Base-by-base conservation (phyloP, 2,329 filamentous ascomycete genomes). In the Fusarium chaquense region DNA sequence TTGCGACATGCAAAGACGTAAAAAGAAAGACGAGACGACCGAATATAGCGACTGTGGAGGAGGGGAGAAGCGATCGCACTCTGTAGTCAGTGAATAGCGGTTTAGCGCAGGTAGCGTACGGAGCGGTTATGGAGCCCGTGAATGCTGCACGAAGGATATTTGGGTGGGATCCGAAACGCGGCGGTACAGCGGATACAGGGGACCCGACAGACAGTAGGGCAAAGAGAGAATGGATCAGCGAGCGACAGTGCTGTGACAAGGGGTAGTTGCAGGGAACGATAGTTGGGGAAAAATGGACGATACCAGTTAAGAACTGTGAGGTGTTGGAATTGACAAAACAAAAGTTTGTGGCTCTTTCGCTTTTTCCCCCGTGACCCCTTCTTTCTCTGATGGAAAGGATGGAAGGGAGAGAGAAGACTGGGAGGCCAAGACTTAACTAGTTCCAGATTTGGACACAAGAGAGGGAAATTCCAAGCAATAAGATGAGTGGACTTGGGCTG, bases 161-260 rank as follows among this genome's bases (percentile, higher is more conserved):
- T 69, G 55, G 49, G 49, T 61, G 52, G 63, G 68, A 67, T 54
- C 72, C 70, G 69, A 73, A 61, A 67, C 62, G 59, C 69, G 57
- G 67, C 62, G 64, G 58, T 56, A 69, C 58, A 52, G 59, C 66
- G 54, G 63, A 49, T 59, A 66, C 62, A 61, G 55, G 59, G 67
- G 63, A 30, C 28, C 28, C 28, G 28, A 30, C 28, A 11, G 28
- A 54, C n/a, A 61, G 35, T 33, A 33, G 45, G 50, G 40, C 56
- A 56, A 47, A 58, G 44, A 69, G 47, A 60, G 53, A 54, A 66
- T 41, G 49, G 49, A 68, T 65, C 66, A 72, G 67, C 72, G 70
- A 74, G 64, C 63, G 72, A 71, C 70, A 65, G 24, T 41, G 35
- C 35, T 30, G 49, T 22, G 33, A 40, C 49, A 55, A 62, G 64